Evolutionary conservation across 352 stramenopile species (phyloP).

Genomic region (Phytopythium ostracodes): DNA sequence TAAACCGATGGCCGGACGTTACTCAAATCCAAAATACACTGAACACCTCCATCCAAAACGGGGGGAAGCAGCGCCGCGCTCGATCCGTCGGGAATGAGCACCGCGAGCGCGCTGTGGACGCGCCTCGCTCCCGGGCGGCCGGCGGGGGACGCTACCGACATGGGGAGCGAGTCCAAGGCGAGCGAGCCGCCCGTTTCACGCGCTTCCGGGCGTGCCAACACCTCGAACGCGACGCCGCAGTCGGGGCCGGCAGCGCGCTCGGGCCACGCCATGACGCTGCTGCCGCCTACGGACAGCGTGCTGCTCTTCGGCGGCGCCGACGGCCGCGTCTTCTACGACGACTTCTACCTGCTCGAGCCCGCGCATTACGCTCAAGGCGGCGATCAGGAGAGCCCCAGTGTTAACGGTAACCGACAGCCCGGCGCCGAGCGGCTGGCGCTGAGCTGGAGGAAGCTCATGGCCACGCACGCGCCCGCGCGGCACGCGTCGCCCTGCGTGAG

Average conservation of each 20-base stretch:
- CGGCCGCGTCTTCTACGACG: conserved; percentile 52
- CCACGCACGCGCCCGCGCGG: conserved; percentile 23
- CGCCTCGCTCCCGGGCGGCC: conserved; percentile 7
- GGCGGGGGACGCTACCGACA: neutral
- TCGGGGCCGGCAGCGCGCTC: conserved; percentile 31
- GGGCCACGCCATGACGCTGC: conserved; percentile 54
- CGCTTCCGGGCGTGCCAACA: no score
- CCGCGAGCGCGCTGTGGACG: conserved; percentile 30
- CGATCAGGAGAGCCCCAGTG: neutral
- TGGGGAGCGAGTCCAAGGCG: neutral
- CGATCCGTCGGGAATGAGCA: conserved; percentile 1
- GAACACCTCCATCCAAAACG: neutral
- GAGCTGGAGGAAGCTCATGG: conserved; percentile 29
- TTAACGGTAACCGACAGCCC: no score
- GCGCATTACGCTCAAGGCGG: conserved; percentile 13
- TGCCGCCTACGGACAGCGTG: conserved; percentile 38
- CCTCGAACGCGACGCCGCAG: no score
- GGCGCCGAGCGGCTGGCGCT: neutral
- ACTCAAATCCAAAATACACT: neutral
- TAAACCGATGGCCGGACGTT: neutral
- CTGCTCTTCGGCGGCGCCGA: conserved; percentile 64
- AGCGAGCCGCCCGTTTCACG: neutral
- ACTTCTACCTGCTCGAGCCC: conserved; percentile 56
- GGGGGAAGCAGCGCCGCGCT: no score
- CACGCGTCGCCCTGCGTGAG: conserved; percentile 9